Evolutionary conservation across 169 alveolate species (phyloP), one percentile per base, ranked within the genome.

Genomic region (Ichthyophthirius multifiliis): DNA sequence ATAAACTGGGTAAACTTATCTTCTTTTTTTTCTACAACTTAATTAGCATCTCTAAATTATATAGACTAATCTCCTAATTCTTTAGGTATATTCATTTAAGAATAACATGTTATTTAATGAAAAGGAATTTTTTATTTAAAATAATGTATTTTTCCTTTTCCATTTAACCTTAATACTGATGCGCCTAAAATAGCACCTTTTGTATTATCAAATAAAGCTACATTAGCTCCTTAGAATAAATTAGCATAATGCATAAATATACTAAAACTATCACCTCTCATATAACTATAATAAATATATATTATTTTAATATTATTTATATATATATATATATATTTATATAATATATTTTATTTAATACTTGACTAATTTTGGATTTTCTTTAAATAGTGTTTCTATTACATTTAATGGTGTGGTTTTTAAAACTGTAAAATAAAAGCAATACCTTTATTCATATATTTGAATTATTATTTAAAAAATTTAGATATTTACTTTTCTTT

Each of bases 211-310:
- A 55, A 55, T 10, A 55, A 23, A 27, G 71, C 71, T 27, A 55
- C 31, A 55, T 55, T 55, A 27, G 71, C 0, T 10, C 71, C 71
- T 27, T 55, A 34, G 23, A n/a, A 27, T 1, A 55, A 27, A 27
- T 55, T 55, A 10, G 71, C 71, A 55, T 55, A 55, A 10, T 55
- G 71, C 71, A 55, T 55, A 27, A 55, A 55, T 39, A 55, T 55
- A 27, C 71, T 55, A 16, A 55, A 55, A 27, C 43, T 39, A 55
- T 55, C 71, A 20, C 71, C 71, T 27, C 71, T 55, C 71, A 55
- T 55, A 16, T 55, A 55, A 6, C 71, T 55, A 55, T 3, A n/a
- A n/a, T n/a, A n/a, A n/a, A n/a, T n/a, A n/a, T n/a, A n/a, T 55
- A 6, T 6, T 45, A 45, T 27, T n/a, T n/a, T 47, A 18, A 18